A percentile compares a stretch with the other conserved stretches of the same genome.
These are phyloP conservation scores for Dipteronia sinensis DNA, from an alignment of 345 rosid genomes.

Conservation along the genomic window DNA sequence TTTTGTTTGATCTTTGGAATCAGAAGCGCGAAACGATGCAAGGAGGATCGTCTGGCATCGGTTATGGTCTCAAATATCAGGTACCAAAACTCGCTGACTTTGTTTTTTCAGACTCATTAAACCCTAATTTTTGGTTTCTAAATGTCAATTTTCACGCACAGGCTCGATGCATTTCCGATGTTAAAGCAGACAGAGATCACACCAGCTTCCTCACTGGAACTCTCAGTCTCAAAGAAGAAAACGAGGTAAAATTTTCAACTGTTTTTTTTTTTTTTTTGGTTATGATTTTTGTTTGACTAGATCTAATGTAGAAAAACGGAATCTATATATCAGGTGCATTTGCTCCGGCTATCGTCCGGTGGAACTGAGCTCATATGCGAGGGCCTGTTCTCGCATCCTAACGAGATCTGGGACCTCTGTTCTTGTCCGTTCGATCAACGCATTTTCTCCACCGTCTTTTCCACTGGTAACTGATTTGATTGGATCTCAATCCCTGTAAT, in stretches of 20 bases:
- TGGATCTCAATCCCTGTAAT: constrained; percentile 5
- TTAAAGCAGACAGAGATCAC: constrained; percentile 91
- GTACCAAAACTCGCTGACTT: constrained; percentile 28
- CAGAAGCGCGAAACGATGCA: constrained; percentile 54
- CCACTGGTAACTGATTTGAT: constrained; percentile 53
- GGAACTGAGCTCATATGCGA: constrained; percentile 90
- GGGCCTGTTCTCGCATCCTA: constrained; percentile 88
- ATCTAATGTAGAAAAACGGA: constrained; percentile 8
- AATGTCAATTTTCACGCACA: constrained; percentile 25
- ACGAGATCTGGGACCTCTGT: constrained; percentile 92
- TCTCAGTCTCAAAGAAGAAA: constrained; percentile 87
- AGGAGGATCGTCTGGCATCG: constrained; percentile 86
- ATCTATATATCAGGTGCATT: constrained; percentile 67
- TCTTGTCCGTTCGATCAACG: constrained; percentile 96
- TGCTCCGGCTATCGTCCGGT: constrained; percentile 81
- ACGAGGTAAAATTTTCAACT: constrained; percentile 52
- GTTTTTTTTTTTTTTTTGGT: not conserved
- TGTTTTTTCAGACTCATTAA: not conserved
- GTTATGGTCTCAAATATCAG: constrained; percentile 93
- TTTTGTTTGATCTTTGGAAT: constrained; percentile 2
- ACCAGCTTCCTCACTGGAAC: constrained; percentile 97
- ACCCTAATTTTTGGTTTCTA: constrained; percentile 6
- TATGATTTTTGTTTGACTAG: not conserved
- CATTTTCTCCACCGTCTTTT: constrained; percentile 81
- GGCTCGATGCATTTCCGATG: constrained; percentile 95